Percentiles rank a stretch among this genome's conserved stretches.
Evolutionary conservation across 495 filamentous ascomycete genomes (phyloP).

Genomic region (Talaromyces thailandensis): DNA sequence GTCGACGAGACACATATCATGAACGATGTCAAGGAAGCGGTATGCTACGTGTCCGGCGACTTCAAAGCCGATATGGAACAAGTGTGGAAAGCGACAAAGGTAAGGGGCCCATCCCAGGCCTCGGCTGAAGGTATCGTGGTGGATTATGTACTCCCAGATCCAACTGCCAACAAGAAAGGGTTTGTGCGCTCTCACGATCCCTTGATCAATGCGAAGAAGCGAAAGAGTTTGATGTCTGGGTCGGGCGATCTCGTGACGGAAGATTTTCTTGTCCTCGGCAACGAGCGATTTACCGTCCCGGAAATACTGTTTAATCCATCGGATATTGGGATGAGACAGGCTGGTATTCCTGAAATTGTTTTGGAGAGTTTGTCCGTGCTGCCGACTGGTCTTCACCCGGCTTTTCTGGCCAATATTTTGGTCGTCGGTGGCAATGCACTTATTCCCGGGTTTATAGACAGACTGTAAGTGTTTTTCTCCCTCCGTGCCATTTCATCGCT

Average conservation of each 20-base stretch:
- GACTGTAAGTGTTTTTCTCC: slow-evolving; percentile 42
- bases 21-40: slow-evolving; percentile 89
- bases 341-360: slow-evolving; percentile 71
- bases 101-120: slow-evolving; percentile 20
- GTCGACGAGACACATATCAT: slow-evolving; percentile 85
- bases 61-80: slow-evolving; percentile 73
- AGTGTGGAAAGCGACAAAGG: slow-evolving; percentile 71
- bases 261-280: slow-evolving; percentile 77
- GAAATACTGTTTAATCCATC: slow-evolving; percentile 81
- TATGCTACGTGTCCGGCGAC: slow-evolving; percentile 73
- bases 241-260: slow-evolving; percentile 54
- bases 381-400: slow-evolving; percentile 67
- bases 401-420: slow-evolving; percentile 77
- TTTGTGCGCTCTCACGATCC: slow-evolving; percentile 71
- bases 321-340: slow-evolving; percentile 81
- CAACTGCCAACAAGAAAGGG: slow-evolving; percentile 65
- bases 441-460: slow-evolving; percentile 72
- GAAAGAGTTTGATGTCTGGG: slow-evolving; percentile 42
- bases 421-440: slow-evolving; percentile 81
- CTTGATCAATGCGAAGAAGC: slow-evolving; percentile 46
- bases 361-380: slow-evolving; percentile 71
- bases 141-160: slow-evolving; percentile 92
- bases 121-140: slow-evolving; percentile 64
- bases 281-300: slow-evolving; percentile 86
- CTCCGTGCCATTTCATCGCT: not conserved